Conservation (phyloP, 2,329 filamentous ascomycete species). For the Paecilomyces sp. region DNA sequence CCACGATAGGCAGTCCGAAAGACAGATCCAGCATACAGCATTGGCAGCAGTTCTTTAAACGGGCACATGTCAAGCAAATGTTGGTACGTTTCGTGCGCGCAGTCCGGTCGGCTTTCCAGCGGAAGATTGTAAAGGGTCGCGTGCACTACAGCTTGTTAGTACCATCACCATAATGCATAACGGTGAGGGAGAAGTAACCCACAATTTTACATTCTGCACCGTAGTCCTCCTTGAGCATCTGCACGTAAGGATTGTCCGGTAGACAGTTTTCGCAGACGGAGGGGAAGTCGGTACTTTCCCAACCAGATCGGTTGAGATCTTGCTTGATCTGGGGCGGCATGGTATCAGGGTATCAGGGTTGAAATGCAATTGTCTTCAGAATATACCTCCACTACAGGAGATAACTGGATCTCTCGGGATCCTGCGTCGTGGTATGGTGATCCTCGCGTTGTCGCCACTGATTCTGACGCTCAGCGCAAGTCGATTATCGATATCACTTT, state of each 20-base stretch:
- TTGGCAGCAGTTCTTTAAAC: constrained; percentile 98
- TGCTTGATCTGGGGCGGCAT: constrained; percentile 90
- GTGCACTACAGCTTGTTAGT: constrained; percentile 55
- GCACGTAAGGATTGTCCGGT: constrained; percentile 93
- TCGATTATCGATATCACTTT: not conserved
- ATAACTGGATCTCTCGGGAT: not conserved
- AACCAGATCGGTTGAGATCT: constrained; percentile 89
- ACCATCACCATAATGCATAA: not conserved
- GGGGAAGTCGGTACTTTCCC: constrained; percentile 64
- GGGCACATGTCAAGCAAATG: constrained; percentile 92
- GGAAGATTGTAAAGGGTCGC: constrained; percentile 89
- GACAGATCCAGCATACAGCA: constrained; percentile 97
- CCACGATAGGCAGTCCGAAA: constrained; percentile 89
- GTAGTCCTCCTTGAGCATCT: constrained; percentile 97
- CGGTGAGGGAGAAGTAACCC: constrained; percentile 8
- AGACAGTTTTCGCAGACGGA: constrained; percentile 74
- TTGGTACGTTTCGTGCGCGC: constrained; percentile 88
- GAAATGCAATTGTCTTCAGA: not conserved
- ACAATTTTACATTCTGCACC: constrained; percentile 73
- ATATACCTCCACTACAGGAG: not conserved
- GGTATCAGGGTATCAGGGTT: not conserved
- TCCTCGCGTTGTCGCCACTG: not conserved
- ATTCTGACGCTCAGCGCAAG: not conserved
- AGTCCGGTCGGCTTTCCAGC: constrained; percentile 88
- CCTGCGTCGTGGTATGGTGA: not conserved